Percentiles rank a stretch among this genome's conserved stretches.
phyloP scores from a whole-genome alignment of 2,329 filamentous ascomycete genomes.

The Alternaria angustiovoidea region DNA sequence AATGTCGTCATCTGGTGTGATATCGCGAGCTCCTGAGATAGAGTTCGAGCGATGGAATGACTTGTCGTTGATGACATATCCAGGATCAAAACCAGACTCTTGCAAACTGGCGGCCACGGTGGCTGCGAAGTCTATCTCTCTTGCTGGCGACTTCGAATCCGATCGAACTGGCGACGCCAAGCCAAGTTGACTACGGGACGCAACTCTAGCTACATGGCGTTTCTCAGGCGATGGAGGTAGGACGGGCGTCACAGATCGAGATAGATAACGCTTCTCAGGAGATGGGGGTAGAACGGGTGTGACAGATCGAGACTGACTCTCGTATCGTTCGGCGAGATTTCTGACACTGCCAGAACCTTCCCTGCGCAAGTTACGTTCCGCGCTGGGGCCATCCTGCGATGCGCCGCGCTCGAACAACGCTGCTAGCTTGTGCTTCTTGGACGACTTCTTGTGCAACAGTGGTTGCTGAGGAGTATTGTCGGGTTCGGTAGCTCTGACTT shows the following conservation, averaged over 20 bases:
- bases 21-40: conserved; percentile 34
- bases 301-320: conserved; percentile 30
- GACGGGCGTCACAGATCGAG: conserved; percentile 24
- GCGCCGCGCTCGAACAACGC: conserved; percentile 43
- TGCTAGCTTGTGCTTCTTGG: conserved; percentile 48
- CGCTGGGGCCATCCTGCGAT: conserved; percentile 14
- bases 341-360: conserved; percentile 32
- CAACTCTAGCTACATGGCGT: conserved; percentile 23
- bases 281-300: conserved; percentile 27
- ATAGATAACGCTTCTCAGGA: conserved; percentile 22
- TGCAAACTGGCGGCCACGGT: conserved; percentile 57
- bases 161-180: conserved; percentile 36
- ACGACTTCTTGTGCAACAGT: conserved; percentile 48
- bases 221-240: conserved; percentile 22
- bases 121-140: conserved; percentile 58
- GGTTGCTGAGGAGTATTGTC: conserved; percentile 3
- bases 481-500: background rate
- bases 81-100: conserved; percentile 57
- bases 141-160: conserved; percentile 35
- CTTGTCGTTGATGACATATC: conserved; percentile 55
- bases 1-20: conserved; percentile 45
- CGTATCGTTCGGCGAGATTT: conserved; percentile 34
- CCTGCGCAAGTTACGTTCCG: conserved; percentile 21
- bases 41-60: conserved; percentile 44
- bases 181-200: conserved; percentile 24